phyloP scores from a whole-genome alignment of 805 yeast species.

The Wickerhamiella hasegawae region DNA sequence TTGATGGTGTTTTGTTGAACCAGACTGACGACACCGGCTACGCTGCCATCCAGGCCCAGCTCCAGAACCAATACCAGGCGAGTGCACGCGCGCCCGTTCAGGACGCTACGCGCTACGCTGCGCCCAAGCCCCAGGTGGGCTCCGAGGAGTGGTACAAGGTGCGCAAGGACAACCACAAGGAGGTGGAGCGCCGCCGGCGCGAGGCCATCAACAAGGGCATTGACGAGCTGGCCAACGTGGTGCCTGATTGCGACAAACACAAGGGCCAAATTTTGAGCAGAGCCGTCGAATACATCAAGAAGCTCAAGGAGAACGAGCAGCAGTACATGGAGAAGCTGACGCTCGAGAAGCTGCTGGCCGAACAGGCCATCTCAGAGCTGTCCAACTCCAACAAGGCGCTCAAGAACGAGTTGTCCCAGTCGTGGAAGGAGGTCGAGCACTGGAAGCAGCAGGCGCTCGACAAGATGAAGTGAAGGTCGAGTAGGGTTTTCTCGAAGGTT shows the following conservation, averaged over 20 bases:
- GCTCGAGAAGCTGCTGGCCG: conserved; percentile 76
- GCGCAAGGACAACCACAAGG: conserved; percentile 73
- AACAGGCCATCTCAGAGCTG: conserved; percentile 78
- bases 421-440: conserved; percentile 80
- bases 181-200: conserved; percentile 20
- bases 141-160: conserved; percentile 69
- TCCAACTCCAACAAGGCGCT: conserved; percentile 74
- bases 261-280: conserved; percentile 79
- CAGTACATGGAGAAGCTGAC: conserved; percentile 91
- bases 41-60: conserved; percentile 5
- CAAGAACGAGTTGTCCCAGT: conserved; percentile 75
- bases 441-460: conserved; percentile 38
- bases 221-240: conserved; percentile 31
- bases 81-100: conserved; percentile 1
- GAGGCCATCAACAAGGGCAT: conserved; percentile 24
- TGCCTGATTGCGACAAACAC: conserved; percentile 29
- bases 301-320: conserved; percentile 79
- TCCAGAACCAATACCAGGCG: conserved; percentile 2
- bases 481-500: no score
- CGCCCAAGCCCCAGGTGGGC: conserved; percentile 48
- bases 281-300: conserved; percentile 80
- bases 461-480: no score
- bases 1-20: conserved; percentile 4
- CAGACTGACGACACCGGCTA: conserved; percentile 3
- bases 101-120: conserved; percentile 1